These are phyloP conservation scores for Endocalyx cinctus DNA, from an alignment of 2,329 filamentous ascomycete genomes.

Conservation along the genomic window DNA sequence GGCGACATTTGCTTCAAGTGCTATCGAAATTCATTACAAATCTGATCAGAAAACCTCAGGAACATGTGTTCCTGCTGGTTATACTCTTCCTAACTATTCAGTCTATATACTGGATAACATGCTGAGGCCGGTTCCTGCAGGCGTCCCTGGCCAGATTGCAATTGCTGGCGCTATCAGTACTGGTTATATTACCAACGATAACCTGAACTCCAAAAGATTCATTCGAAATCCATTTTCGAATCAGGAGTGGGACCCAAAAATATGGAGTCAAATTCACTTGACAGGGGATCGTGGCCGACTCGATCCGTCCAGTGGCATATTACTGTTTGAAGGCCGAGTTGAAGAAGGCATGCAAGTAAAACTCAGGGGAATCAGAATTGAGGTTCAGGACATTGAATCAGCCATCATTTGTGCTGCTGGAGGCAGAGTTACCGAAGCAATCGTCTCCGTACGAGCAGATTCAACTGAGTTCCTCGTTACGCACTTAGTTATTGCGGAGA, in stretches of 20 bases:
- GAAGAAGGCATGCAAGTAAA: slow-evolving; percentile 38
- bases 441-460: slow-evolving; percentile 14
- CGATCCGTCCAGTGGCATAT: no score
- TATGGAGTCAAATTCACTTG: no score
- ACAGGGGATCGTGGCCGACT: slow-evolving; percentile 1
- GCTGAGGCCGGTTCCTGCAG: slow-evolving; percentile 24
- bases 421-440: slow-evolving; percentile 13
- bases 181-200: slow-evolving; percentile 33
- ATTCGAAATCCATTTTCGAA: slow-evolving; percentile 10
- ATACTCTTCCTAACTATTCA: slow-evolving; percentile 22
- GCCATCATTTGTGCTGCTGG: slow-evolving; percentile 15
- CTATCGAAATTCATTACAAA: slow-evolving; percentile 1
- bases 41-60: neutral
- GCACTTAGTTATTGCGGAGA: no score
- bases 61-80: slow-evolving; percentile 1
- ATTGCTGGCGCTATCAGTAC: slow-evolving; percentile 37
- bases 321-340: slow-evolving; percentile 32
- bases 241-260: no score
- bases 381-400: slow-evolving; percentile 36
- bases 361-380: no score
- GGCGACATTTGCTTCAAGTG: slow-evolving; percentile 7
- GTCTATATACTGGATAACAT: slow-evolving; percentile 37
- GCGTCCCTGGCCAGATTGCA: slow-evolving; percentile 36
- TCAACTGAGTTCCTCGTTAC: no score
- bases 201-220: slow-evolving; percentile 8